Percentiles rank a stretch among this genome's conserved stretches.
These are phyloP conservation scores for Ananas comosus DNA, from an alignment of 176 grass and related monocot species.

Conservation along the genomic window DNA sequence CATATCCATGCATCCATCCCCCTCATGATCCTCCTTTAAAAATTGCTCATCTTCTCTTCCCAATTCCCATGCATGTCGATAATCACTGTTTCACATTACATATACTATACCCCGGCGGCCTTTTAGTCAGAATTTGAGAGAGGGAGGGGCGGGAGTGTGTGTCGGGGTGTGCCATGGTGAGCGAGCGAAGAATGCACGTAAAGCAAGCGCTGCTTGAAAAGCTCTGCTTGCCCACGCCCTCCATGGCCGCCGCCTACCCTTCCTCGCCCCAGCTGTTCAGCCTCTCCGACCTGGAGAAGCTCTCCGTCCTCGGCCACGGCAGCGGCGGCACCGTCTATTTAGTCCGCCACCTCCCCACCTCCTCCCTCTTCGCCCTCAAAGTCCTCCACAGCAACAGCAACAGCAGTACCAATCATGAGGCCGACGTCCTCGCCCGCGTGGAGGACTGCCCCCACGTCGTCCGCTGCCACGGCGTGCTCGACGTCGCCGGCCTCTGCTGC, in stretches of 20 bases:
- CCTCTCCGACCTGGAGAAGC: constrained; percentile 24
- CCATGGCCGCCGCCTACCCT: constrained; percentile 1
- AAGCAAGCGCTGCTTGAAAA: not conserved
- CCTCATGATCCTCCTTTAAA: too few relatives aligned
- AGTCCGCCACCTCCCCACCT: constrained; percentile 21
- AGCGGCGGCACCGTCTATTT: constrained; percentile 31
- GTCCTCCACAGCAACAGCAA: constrained; percentile 2
- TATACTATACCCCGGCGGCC: too few relatives aligned
- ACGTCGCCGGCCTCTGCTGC: not conserved
- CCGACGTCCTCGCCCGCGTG: constrained; percentile 15
- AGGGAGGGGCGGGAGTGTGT: too few relatives aligned
- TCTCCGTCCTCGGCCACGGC: constrained; percentile 28
- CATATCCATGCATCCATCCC: not conserved
- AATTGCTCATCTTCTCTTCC: too few relatives aligned
- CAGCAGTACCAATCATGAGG: constrained; percentile 11
- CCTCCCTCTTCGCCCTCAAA: constrained; percentile 26
- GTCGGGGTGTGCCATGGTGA: constrained; percentile 1
- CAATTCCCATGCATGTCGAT: too few relatives aligned
- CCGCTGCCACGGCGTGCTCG: constrained; percentile 20
- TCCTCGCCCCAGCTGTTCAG: too few relatives aligned
- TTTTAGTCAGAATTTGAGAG: too few relatives aligned
- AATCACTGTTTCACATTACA: too few relatives aligned
- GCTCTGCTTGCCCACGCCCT: not conserved
- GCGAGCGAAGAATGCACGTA: not conserved
- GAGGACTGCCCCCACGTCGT: constrained; percentile 22